phyloP scores from a whole-genome alignment of 306 rosid species.

The Cajanus cajan region DNA sequence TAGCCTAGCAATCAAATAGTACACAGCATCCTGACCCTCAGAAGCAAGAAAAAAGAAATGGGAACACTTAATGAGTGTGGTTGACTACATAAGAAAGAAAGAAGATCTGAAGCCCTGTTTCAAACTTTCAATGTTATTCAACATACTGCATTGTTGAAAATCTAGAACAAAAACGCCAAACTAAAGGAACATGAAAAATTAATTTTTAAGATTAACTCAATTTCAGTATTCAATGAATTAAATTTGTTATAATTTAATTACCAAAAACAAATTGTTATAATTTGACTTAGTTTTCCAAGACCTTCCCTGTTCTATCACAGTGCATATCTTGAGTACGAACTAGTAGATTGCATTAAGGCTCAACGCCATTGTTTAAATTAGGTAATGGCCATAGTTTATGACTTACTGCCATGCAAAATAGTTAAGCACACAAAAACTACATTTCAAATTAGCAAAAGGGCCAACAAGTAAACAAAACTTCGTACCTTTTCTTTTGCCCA shows the following conservation, averaged over 20 bases:
- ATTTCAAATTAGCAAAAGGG: not conserved
- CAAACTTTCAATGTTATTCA: not conserved
- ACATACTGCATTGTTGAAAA: not conserved
- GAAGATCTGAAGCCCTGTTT: not conserved
- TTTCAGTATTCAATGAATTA: not conserved
- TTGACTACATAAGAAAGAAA: not conserved
- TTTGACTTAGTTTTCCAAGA: not conserved
- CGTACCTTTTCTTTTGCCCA: constrained; percentile 99
- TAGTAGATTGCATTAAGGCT: not conserved
- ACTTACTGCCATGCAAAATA: not conserved
- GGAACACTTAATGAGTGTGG: not conserved
- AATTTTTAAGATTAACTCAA: not conserved
- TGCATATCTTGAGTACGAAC: not conserved
- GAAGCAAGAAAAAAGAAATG: not conserved
- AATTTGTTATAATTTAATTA: not conserved
- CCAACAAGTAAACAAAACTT: not conserved
- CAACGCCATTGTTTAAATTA: not conserved
- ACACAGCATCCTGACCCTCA: constrained; percentile 1
- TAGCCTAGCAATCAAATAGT: not conserved
- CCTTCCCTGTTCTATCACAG: not conserved
- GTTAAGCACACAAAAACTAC: not conserved
- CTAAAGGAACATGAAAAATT: not conserved
- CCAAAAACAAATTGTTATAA: too few species aligned
- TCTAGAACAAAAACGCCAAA: not conserved
- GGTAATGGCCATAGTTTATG: not conserved